Evolutionary conservation across 2,329 filamentous ascomycete genomes (phyloP), one percentile per base, ranked within the genome.

Genomic region (Emergomyces pasteurianus): DNA sequence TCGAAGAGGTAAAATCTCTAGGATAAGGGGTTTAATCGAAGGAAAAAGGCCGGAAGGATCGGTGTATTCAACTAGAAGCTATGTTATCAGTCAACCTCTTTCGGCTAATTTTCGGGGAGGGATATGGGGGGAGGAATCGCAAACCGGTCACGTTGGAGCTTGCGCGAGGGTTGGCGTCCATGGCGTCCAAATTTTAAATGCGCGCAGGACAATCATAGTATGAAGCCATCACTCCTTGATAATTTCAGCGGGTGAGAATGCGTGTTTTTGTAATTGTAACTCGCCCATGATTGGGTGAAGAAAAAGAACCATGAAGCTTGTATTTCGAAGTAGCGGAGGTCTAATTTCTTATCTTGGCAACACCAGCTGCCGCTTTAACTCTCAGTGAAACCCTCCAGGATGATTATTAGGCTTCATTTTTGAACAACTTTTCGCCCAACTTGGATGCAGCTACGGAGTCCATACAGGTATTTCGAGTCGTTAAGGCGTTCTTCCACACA

Each of bases 41-140:
- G 89, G 86, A 76, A 92, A 97, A 65, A 97, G 83, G 69, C 89
- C 87, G 72, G 90, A 88, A 59, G 94, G 92, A 77, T 99, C 94
- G 78, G 89, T 90, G 78, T 96, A 99, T 80, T 97, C 92, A 78
- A 96, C 91, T 95, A 69, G 46, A 60, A 50, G 58, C 52, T 46
- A 46, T 56, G 54, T 26, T 60, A 63, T 61, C 53, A 64, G 28
- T 62, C 56, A 63, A 43, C 47, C 34, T 60, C 40, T 28, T 52
- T 52, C 36, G 23, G 59, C 61, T 12, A 60, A 47, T 38, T 58
- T 59, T 42, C 28, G 21, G 56, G 34, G 58, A 50, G 23, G 23
- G 58, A 40, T 46, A 53, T 12, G 18, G 31, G 7, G 50, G 28
- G 10, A 7, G 28, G 10, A 7, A 21, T 42, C 47, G 65, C 74